Conservation (phyloP, 2,329 filamentous ascomycete species). For the Pseudocercospora fijiensis region DNA sequence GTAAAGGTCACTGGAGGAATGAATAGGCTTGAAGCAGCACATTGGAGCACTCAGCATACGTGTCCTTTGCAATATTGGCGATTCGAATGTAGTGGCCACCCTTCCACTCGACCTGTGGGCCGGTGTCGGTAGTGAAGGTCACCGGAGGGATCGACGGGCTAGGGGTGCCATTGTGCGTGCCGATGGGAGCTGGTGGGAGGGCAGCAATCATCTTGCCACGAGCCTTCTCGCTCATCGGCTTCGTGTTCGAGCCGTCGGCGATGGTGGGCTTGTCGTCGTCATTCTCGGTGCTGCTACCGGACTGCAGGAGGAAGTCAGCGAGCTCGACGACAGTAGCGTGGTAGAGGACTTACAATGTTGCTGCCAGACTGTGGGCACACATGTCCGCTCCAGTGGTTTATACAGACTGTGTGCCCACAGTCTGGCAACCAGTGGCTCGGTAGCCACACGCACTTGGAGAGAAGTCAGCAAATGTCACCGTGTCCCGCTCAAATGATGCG, state of each 20-base stretch:
- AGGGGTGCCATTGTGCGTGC: conserved; percentile 18
- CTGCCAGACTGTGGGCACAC: too few species aligned
- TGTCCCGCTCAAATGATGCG: not conserved
- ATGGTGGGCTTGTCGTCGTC: not conserved
- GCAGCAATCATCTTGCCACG: not conserved
- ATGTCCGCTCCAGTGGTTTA: not conserved
- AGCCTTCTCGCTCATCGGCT: conserved; percentile 3
- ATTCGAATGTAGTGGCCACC: conserved; percentile 31
- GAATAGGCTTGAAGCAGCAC: conserved; percentile 2
- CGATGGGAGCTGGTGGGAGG: conserved; percentile 17
- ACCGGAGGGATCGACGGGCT: not conserved
- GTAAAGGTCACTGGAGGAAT: conserved; percentile 24
- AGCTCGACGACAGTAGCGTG: too few species aligned
- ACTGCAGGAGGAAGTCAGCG: too few species aligned
- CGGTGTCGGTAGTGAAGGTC: conserved; percentile 32
- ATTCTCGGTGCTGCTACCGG: conserved; percentile 23
- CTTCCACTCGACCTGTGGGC: conserved; percentile 10
- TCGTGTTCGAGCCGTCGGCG: conserved; percentile 17
- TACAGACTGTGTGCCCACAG: not conserved
- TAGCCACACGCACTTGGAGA: not conserved
- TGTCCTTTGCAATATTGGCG: conserved; percentile 5
- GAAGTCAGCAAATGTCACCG: not conserved
- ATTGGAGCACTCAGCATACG: conserved; percentile 3
- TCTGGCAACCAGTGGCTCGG: not conserved
- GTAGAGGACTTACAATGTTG: too few species aligned